These are phyloP conservation scores for Calendula officinalis DNA, from an alignment of 129 eudicot genomes.

Conservation along the genomic window DNA sequence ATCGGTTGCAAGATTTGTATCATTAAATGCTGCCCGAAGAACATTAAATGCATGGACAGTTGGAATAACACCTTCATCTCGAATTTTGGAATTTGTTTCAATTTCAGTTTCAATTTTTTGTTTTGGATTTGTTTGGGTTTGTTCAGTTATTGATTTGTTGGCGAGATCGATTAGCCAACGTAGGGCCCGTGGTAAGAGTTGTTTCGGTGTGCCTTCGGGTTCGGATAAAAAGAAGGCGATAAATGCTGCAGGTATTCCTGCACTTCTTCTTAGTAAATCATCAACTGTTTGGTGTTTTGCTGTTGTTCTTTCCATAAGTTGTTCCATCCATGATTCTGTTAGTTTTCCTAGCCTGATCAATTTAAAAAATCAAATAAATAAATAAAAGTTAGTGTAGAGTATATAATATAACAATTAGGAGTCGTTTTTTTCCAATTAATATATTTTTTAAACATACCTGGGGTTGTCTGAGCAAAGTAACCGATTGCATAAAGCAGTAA, in stretches of 20 bases:
- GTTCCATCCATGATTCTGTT: conserved; percentile 96
- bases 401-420: too few relatives aligned
- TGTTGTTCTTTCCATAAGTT: conserved; percentile 87
- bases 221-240: conserved; percentile 91
- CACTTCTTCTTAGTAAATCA: conserved; percentile 95
- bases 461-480: conserved; percentile 92
- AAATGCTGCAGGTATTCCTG: conserved; percentile 99
- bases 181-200: conserved; percentile 85
- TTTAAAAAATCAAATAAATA: conserved; percentile 6
- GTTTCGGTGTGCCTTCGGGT: conserved; percentile 97
- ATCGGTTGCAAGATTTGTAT: conserved; percentile 92
- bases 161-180: conserved; percentile 79
- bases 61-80: conserved; percentile 97
- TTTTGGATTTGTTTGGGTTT: conserved; percentile 28
- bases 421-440: too few relatives aligned
- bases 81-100: conserved; percentile 50
- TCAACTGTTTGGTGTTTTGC: conserved; percentile 97
- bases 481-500: conserved; percentile 97
- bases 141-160: conserved; percentile 46
- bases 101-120: conserved; percentile 21
- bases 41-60: conserved; percentile 98
- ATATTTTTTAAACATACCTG: conserved; percentile 40
- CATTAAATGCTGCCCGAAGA: conserved; percentile 87
- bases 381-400: conserved; percentile 18
- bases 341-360: conserved; percentile 70